Evolutionary conservation across 768 basidiomycete genomes (phyloP).

Genomic region (Pulveroboletus sp.): DNA sequence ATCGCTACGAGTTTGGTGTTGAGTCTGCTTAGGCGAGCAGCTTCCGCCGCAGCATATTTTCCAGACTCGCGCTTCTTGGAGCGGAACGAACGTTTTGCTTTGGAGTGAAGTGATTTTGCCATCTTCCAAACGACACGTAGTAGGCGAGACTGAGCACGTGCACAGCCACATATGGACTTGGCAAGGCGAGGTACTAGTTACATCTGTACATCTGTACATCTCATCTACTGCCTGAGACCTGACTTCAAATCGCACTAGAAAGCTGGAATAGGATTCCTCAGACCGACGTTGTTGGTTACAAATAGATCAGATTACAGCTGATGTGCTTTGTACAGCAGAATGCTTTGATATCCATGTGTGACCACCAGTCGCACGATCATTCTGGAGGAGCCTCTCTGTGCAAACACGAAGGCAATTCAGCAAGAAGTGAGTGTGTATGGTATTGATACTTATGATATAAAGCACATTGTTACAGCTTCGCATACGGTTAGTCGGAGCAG

Average conservation of each 20-base stretch:
- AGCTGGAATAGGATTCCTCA: constrained; percentile 1
- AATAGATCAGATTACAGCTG: constrained; percentile 6
- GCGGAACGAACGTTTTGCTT: constrained; percentile 74
- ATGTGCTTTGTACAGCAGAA: not conserved
- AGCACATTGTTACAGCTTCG: constrained; percentile 90
- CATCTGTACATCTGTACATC: too few species aligned
- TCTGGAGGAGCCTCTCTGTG: constrained; percentile 75
- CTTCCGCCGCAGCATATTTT: constrained; percentile 72
- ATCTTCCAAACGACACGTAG: constrained; percentile 24
- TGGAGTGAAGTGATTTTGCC: constrained; percentile 83
- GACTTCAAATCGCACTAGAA: not conserved
- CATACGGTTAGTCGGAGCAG: constrained; percentile 8
- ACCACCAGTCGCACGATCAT: constrained; percentile 15
- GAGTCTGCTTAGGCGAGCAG: constrained; percentile 70
- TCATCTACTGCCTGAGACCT: too few species aligned
- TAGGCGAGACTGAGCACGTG: not conserved
- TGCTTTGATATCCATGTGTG: constrained; percentile 1
- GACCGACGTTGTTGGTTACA: constrained; percentile 9
- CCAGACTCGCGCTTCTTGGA: constrained; percentile 71
- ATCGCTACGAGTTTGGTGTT: constrained; percentile 59
- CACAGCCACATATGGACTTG: constrained; percentile 8
- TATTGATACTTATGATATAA: constrained; percentile 77
- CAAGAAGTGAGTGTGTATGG: not conserved
- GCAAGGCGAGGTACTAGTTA: too few species aligned
- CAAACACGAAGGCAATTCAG: constrained; percentile 24